Base-by-base conservation (phyloP, 2,329 filamentous ascomycete genomes). In the Aspergillus aculeatus region DNA sequence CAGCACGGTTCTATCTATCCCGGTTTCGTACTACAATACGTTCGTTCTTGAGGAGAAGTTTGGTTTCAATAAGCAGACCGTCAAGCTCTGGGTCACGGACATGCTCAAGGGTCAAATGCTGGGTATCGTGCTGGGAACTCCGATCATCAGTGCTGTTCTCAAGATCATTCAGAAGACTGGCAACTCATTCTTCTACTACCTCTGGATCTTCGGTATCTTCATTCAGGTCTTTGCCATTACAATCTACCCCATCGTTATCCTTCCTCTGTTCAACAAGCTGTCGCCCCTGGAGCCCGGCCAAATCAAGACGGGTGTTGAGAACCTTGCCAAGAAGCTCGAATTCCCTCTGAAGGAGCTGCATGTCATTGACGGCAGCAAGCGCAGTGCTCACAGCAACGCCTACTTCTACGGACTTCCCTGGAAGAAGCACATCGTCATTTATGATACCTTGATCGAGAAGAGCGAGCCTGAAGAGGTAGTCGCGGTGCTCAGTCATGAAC, bases 361-460 rank as follows among this genome's bases (percentile, higher is more conserved):
- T 73, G 93, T 98, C 71, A 99, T 99, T 71, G 91, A 96, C 73
- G 92, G 91, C 53, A 93, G 89, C 80, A 94, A 94, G 82, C 85
- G 91, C 68, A 92, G 89, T 73, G 89, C 90, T 24, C 91, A 96
- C 79, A 92, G 89, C 79, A 96, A 96, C 72, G 91, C 91, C 21
- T 96, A 96, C 79, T 99, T 99, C 81, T 97, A 96, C 70, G 95
- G 95, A 62, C 85, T 99, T 58, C 95, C 95, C 47, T 99, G 94
- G 93, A 97, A 97, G 85, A 98, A 98, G 85, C 96, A 98, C 82
- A 99, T 99, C 81, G 95, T 99, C 71, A 96, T 99, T 73, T 99
- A 96, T 75, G 95, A 99, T 75, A 99, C 96, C 5, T 80, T 99
- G 64, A 92, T 99, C 64, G 94, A 97, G 78, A 96, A 98, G 85